Base-by-base conservation (phyloP, 164 flowering plant species). In the Annona cherimola region DNA sequence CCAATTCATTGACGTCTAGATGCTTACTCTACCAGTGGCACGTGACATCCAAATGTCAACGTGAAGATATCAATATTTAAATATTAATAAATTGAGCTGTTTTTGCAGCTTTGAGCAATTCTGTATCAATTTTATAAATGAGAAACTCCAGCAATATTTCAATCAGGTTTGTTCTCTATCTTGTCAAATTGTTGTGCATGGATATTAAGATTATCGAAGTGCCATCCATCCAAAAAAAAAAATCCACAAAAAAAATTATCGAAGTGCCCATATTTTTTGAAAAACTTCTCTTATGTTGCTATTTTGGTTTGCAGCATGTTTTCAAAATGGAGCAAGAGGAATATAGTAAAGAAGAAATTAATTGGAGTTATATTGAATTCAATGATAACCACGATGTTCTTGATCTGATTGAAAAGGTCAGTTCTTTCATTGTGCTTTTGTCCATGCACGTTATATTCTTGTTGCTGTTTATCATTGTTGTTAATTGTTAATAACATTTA, bases 271-370 rank as follows among this genome's bases (percentile, higher is more conserved):
- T 26, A 26, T 26, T 26, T 26, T 26, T 2, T 7, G 16, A 16
- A 7, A 7, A 7, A 8, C 16, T 54, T 8, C 8, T 54, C 16
- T 1, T 54, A 9, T 66, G 60, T 65, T 20, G 61, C 2, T 65
- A 4, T 73, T 46, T 69, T 79, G 54, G 19, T 57, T 16, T 4
- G 60, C 94, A 92, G 97, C 97, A 90, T 66, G 98, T 94, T 67
- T 94, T 94, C 76, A 94, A 92, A 80, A 90, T 91, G 94, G 97
- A 92, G 86, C 98, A 94, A 85, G 98, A 94, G 75, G 98, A 94
- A 76, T 92, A 94, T 78, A 91, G 89, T 14, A 94, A 85, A 77
- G 98, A 94, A 81, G 91, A 92, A 83, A 94, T 94, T 76, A 79
- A 92, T 67, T 94, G 98, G 98, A 94, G 98, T 81, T 94, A 94